Evolutionary conservation across 306 rosid species (phyloP), one percentile per base, ranked within the genome.

Genomic region (Cicer bijugum): DNA sequence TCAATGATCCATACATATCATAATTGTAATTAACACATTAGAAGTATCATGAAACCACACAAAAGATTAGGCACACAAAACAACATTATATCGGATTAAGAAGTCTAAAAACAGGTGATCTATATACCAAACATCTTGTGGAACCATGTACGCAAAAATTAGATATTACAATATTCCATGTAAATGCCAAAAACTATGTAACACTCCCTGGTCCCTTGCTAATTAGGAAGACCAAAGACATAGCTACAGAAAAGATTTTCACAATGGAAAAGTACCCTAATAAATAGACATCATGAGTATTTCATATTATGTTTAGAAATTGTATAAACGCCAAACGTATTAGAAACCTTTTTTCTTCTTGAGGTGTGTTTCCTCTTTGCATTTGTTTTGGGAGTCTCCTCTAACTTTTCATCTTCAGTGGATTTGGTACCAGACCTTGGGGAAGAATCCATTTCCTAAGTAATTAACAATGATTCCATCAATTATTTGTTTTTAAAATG

Each of bases 321-420:
- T 35, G 38, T 42, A 37, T 7, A 9, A 69, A 67, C 44, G 40
- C 20, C 20, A 48, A 23, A 67, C 61, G 61, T 14, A 57, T 46
- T 38, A 9, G 65, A 15, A 52, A 91, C 98, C 69, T 86, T 89
- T 85, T 73, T 91, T 67, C 83, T 89, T 52, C 84, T 84, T 15
- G 87, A 62, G 47, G 84, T 71, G 45, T 53, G 92, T 79, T 86
- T 91, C 80, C 93, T 86, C 87, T 93, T 93, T 55, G 78, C 78
- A 75, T 42, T 82, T 35, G 86, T 71, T 84, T 79, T 89, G 7
- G 90, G 82, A 67, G 88, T 82, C 82, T 75, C 88, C 82, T 83
- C 89, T 66, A 67, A 33, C 70, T 28, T 61, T 11, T 74, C 87
- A 56, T 80, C 84, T 65, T 89, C 82, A 12, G 71, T 76, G 17